These are phyloP conservation scores for Botrytis paeoniae DNA, from an alignment of 2,329 filamentous ascomycete species.

Conservation along the genomic window DNA sequence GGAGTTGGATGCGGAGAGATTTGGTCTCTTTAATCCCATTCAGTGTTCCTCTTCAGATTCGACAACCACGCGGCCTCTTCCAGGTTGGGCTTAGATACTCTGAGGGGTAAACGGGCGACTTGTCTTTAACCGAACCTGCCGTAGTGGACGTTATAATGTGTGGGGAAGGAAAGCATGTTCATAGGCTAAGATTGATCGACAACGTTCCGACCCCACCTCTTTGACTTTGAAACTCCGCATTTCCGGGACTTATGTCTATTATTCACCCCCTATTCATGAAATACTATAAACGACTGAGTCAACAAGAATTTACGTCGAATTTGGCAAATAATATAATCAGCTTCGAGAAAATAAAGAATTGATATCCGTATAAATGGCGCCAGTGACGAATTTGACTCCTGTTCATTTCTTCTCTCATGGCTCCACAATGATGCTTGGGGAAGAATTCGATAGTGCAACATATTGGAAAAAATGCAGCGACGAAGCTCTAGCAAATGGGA, in stretches of 20 bases:
- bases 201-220: background rate
- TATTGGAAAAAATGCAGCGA: slow-evolving; percentile 67
- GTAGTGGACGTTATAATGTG: background rate
- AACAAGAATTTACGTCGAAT: background rate
- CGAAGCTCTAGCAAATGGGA: slow-evolving; percentile 54
- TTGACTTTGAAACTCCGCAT: background rate
- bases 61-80: background rate
- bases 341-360: background rate
- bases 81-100: no score
- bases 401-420: slow-evolving; percentile 59
- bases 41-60: background rate
- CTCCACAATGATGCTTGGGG: slow-evolving; percentile 69
- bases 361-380: background rate
- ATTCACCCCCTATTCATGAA: background rate
- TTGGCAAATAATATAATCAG: background rate
- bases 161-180: background rate
- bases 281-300: background rate
- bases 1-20: background rate
- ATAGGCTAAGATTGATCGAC: background rate
- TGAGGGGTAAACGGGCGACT: no score
- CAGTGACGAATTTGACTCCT: slow-evolving; percentile 18
- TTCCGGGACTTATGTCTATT: background rate
- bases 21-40: background rate
- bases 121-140: background rate
- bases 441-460: slow-evolving; percentile 56